Conservation (phyloP, 2,329 filamentous ascomycete species). For the Delphinella strobiligena region DNA sequence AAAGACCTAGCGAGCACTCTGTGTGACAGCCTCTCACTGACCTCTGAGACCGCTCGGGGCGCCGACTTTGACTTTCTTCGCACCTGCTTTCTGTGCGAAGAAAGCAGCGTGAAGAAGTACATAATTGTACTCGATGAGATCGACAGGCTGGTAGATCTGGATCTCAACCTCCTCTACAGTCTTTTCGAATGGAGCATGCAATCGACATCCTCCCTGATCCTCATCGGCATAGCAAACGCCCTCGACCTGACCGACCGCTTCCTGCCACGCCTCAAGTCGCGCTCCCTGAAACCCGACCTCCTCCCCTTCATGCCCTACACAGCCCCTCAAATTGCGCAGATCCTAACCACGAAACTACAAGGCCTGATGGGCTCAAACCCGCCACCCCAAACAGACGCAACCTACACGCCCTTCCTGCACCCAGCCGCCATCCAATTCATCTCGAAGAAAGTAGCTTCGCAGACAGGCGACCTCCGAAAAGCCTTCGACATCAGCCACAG, state of each 20-base stretch:
- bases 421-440: constrained; percentile 89
- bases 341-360: constrained; percentile 77
- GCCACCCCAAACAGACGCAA: constrained; percentile 25
- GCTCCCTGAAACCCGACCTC: constrained; percentile 79
- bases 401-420: constrained; percentile 77
- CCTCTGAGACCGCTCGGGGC: constrained; percentile 48
- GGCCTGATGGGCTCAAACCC: constrained; percentile 49
- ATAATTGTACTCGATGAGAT: constrained; percentile 91
- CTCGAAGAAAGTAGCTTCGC: constrained; percentile 84
- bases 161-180: constrained; percentile 78
- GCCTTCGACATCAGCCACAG: constrained; percentile 89
- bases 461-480: constrained; percentile 88
- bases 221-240: constrained; percentile 92
- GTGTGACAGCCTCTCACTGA: constrained; percentile 54
- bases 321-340: constrained; percentile 71
- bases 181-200: constrained; percentile 95
- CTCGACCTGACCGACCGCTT: constrained; percentile 92
- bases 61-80: constrained; percentile 58
- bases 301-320: constrained; percentile 90
- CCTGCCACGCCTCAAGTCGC: constrained; percentile 80
- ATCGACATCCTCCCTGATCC: constrained; percentile 62
- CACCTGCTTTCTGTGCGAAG: constrained; percentile 52
- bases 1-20: constrained; percentile 75
- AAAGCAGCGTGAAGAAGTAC: constrained; percentile 47
- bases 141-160: constrained; percentile 80